phyloP scores from a whole-genome alignment of 176 grass and related monocot genomes.

The maize (Zea mays) region DNA sequence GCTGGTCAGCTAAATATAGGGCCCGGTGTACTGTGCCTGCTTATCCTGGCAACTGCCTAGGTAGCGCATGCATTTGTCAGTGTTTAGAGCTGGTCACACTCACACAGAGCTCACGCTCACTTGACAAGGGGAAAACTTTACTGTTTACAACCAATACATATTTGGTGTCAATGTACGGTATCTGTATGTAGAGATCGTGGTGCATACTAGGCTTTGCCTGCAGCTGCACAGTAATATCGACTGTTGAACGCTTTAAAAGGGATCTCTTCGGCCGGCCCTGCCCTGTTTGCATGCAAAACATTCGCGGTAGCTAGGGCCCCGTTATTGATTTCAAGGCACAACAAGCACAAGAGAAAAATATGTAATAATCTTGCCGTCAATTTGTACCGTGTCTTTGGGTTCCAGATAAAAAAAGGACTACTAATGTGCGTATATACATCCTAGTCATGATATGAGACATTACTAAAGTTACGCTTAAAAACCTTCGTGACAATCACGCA shows the following conservation, averaged over 20 bases:
- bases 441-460: not conserved
- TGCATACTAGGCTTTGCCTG: not conserved
- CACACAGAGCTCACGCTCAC: not conserved
- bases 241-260: not conserved
- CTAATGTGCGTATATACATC: not conserved
- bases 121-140: not conserved
- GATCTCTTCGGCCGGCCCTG: not conserved
- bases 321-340: not conserved
- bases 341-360: too few relatives aligned
- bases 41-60: slow-evolving; percentile 30
- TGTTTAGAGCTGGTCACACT: not conserved
- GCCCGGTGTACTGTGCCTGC: slow-evolving; percentile 16
- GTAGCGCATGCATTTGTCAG: slow-evolving; percentile 16
- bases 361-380: not conserved
- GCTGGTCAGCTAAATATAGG: slow-evolving; percentile 25
- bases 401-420: not conserved
- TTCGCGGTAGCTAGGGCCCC: not conserved
- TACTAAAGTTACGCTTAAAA: not conserved
- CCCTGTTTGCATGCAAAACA: not conserved
- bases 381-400: not conserved
- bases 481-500: not conserved
- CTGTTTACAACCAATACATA: not conserved
- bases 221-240: not conserved
- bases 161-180: not conserved
- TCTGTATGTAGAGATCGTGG: not conserved